phyloP scores from a whole-genome alignment of 805 yeast genomes.

The Lipomyces japonicus region DNA sequence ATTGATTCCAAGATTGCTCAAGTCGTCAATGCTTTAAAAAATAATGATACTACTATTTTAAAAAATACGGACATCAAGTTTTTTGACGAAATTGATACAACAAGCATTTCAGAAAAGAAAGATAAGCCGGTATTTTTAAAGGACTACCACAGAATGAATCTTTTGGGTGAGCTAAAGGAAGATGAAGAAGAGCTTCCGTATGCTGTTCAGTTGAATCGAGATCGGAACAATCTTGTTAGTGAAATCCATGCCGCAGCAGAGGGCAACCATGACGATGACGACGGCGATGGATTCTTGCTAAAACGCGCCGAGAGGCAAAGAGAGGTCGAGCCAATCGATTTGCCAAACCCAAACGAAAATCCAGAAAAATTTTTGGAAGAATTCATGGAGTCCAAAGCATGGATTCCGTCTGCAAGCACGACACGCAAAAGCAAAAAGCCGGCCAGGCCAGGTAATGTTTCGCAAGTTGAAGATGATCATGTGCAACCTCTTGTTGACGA shows the following conservation, averaged over 20 bases:
- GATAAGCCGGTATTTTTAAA: conserved; percentile 81
- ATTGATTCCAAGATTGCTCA: conserved; percentile 74
- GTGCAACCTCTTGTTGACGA: conserved; percentile 40
- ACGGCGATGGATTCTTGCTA: conserved; percentile 50
- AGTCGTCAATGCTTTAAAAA: conserved; percentile 66
- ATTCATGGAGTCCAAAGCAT: conserved; percentile 72
- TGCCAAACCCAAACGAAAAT: conserved; percentile 67
- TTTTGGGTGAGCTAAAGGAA: conserved; percentile 61
- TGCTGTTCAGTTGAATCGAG: conserved; percentile 70
- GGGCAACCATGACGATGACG: conserved; percentile 43
- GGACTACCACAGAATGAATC: conserved; percentile 84
- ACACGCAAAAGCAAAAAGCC: background rate
- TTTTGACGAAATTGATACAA: conserved; percentile 51
- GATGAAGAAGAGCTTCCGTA: conserved; percentile 62
- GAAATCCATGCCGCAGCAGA: conserved; percentile 64
- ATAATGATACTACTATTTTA: conserved; percentile 57
- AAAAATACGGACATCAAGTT: conserved; percentile 68
- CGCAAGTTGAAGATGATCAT: conserved; percentile 23
- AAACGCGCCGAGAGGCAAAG: conserved; percentile 51
- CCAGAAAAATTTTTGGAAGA: conserved; percentile 68
- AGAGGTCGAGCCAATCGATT: conserved; percentile 36
- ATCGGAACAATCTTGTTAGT: conserved; percentile 63
- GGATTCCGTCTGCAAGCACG: conserved; percentile 54
- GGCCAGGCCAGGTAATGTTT: background rate
- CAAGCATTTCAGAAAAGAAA: conserved; percentile 40